A percentile compares a stretch with the other conserved stretches of the same genome.
phyloP scores from a whole-genome alignment of 2,329 filamentous ascomycete genomes.

The Chaetomiaceae sp. region DNA sequence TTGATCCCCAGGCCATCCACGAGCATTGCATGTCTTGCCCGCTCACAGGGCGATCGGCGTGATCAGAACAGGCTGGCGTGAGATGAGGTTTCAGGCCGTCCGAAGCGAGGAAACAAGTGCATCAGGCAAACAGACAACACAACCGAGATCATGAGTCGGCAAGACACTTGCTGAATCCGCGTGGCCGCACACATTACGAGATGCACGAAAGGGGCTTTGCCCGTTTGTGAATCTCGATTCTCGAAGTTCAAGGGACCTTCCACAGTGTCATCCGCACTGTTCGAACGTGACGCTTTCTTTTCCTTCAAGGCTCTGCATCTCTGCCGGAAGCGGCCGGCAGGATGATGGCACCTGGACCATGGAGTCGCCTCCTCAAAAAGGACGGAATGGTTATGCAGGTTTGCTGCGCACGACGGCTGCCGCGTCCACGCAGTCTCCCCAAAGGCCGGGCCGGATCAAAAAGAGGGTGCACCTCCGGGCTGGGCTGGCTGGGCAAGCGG shows the following conservation, averaged over 20 bases:
- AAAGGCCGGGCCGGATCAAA: constrained; percentile 1
- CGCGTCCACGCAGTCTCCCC: neutral
- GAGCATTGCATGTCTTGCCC: neutral
- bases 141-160: neutral
- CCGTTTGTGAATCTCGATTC: neutral
- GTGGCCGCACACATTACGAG: too few species aligned
- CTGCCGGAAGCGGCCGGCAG: neutral
- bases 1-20: too few species aligned
- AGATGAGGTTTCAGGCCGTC: constrained; percentile 1
- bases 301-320: too few species aligned
- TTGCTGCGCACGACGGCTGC: neutral
- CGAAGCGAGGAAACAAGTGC: neutral
- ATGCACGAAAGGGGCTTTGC: too few species aligned
- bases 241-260: too few species aligned
- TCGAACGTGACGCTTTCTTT: too few species aligned
- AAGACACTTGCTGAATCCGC: too few species aligned
- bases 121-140: neutral
- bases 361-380: too few species aligned
- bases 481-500: neutral
- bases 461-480: constrained; percentile 4
- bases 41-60: neutral
- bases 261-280: too few species aligned
- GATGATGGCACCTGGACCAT: neutral
- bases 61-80: neutral
- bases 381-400: neutral